Evolutionary conservation across 495 filamentous ascomycete genomes (phyloP), one percentile per base, ranked within the genome.

Genomic region (Xylaria grammica): DNA sequence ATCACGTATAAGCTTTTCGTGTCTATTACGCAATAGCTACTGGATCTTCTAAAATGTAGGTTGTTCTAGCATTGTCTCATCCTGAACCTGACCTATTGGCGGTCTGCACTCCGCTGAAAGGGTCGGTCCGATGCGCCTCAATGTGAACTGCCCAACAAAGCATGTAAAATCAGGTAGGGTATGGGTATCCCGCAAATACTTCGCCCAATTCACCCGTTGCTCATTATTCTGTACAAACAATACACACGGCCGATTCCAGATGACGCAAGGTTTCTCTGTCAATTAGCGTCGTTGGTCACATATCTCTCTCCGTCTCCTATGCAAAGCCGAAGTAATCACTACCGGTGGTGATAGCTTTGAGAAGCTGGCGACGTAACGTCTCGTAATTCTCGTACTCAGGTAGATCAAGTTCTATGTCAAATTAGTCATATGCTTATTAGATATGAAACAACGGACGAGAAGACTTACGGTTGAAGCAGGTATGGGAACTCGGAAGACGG

Each of bases 271-370:
- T 44, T 2, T 36, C 19, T 51, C 22, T n/a, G 15, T 10, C 10
- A 29, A 20, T 27, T 17, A 42, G 5, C n/a, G 27, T 55, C 30
- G 27, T 27, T 65, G 24, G 22, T 20, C 27, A 26, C 11, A 46
- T 34, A 29, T 22, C 27, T 55, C 42, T 40, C 40, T 42, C 13
- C 26, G 20, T 38, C 27, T 6, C 65, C 81, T 86, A 98, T 71
- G 96, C 95, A 77, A 99, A 98, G 56, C 96, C 95, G 78, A 99
- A 98, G 80, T 98, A 97, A 74, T 97, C 94, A 80, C 91, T 93
- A 42, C 95, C 95, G 61, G 93, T 87, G 4, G 96, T 98, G 78
- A 98, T 94, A 63, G 96, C 95, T 38, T 91, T 97, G 75, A 96
- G 90, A 54, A 98, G 79, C 67, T 94, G 91, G 69, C 91, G 86